phyloP scores from a whole-genome alignment of 139 green algal species.

The Haematococcus lacustris region DNA sequence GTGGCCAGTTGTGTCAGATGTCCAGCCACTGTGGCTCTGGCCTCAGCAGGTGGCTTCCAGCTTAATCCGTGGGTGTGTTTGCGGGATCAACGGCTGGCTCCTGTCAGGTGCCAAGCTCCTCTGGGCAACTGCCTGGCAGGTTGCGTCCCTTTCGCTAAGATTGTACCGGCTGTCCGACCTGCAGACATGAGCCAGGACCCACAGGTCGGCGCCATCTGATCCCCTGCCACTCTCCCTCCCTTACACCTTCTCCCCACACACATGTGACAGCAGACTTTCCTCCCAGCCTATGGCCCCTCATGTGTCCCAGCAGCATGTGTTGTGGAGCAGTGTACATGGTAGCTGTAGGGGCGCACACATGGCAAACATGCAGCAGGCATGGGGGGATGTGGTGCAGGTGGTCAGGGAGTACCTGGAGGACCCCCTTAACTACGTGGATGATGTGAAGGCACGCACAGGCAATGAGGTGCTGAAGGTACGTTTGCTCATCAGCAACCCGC shows the following conservation, averaged over 20 bases:
- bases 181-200: slow-evolving; percentile 49
- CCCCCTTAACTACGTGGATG: slow-evolving; percentile 15
- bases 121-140: slow-evolving; percentile 14
- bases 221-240: no score
- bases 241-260: no score
- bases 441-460: slow-evolving; percentile 2
- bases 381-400: no score
- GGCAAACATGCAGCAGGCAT: no score
- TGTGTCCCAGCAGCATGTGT: no score
- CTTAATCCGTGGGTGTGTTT: not conserved
- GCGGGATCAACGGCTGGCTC: not conserved
- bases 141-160: slow-evolving; percentile 34
- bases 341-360: no score
- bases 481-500: no score
- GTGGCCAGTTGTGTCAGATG: no score
- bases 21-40: not conserved
- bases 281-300: not conserved
- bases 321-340: no score
- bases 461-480: slow-evolving; percentile 15
- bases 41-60: not conserved
- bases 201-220: not conserved
- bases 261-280: not conserved
- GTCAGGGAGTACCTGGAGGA: slow-evolving; percentile 16
- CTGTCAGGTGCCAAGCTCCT: not conserved
- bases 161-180: slow-evolving; percentile 52